Evolutionary conservation across 2,329 filamentous ascomycete species (phyloP), one percentile per base, ranked within the genome.

Genomic region (Pyrenochaeta sp.): DNA sequence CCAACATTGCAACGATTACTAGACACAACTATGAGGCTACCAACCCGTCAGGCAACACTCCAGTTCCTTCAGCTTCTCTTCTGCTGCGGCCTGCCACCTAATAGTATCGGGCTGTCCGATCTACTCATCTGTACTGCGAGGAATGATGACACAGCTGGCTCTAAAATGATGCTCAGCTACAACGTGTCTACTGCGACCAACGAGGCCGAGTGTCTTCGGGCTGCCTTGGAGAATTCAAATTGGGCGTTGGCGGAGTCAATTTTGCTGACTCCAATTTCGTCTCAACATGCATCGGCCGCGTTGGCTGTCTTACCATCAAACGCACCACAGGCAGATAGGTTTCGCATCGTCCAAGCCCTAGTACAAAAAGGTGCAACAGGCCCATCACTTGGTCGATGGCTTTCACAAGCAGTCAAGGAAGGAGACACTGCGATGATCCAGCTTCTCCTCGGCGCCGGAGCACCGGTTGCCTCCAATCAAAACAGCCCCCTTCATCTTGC

Each of bases 41-140:
- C 69, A 1, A 69, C 65, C 21, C 56, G 54, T 5, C 62, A 63
- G 40, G 66, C 70, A 37, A 60, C 71, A 9, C 56, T 69, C 31
- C 64, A 63, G 4, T 74, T 68, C 35, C 46, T 75, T 5, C 68
- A 73, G 35, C 51, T 75, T 27, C 53, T 75, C 3, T 64, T 75
- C 32, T 73, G 69, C 46, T 75, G 72, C 44, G 71, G 73, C 12
- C 54, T 75, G 14, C 58, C 66, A 33, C 64, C 72, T 15, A 42
- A 60, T 1, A 71, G 58, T 27, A 63, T 67, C 11, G 60, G 63
- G 5, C 56, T 75, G 14, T 51, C 69, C 9, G 66, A 64, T 39
- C 56, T 75, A 14, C 63, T 75, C 3, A 56, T 71, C n/a, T 61
- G 62, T 17, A 63, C 70, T n/a, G 56, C 59, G 2, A 66, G 68